Percentiles rank a stretch among this genome's conserved stretches.
phyloP scores from a whole-genome alignment of 2,329 filamentous ascomycete species.

The Curvularia eragrostidis region DNA sequence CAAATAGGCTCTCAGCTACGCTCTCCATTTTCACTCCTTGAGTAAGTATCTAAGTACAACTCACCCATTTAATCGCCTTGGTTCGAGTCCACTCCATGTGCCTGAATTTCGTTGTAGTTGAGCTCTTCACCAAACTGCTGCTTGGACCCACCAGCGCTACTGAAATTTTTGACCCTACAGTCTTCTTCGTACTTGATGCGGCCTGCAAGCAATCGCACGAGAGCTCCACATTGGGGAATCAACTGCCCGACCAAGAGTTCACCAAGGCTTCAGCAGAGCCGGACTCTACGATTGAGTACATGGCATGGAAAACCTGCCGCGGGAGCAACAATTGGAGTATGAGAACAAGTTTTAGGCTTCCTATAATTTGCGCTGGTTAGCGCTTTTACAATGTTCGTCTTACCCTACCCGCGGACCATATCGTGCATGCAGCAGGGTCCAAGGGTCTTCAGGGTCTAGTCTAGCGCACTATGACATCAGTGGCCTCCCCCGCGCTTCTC shows the following conservation, averaged over 20 bases:
- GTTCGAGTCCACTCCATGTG: background rate
- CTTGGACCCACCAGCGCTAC: background rate
- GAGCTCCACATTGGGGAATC: background rate
- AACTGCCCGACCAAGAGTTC: background rate
- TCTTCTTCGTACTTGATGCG: background rate
- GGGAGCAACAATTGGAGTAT: background rate
- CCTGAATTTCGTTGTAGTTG: background rate
- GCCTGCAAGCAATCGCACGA: background rate
- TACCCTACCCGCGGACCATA: background rate
- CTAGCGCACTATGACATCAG: conserved; percentile 8
- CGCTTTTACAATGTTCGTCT: background rate
- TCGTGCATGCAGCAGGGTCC: too few species aligned
- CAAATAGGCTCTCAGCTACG: background rate
- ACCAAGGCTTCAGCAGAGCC: too few species aligned
- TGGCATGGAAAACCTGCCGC: background rate
- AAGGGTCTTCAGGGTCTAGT: background rate
- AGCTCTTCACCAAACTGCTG: background rate
- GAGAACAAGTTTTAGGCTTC: background rate
- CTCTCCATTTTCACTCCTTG: background rate
- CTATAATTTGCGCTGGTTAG: background rate
- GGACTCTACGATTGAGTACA: background rate
- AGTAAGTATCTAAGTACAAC: background rate
- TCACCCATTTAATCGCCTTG: background rate
- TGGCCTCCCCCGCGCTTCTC: background rate
- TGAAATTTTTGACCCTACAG: background rate